phyloP scores from a whole-genome alignment of 163 green algal genomes.

The Botryococcus braunii region DNA sequence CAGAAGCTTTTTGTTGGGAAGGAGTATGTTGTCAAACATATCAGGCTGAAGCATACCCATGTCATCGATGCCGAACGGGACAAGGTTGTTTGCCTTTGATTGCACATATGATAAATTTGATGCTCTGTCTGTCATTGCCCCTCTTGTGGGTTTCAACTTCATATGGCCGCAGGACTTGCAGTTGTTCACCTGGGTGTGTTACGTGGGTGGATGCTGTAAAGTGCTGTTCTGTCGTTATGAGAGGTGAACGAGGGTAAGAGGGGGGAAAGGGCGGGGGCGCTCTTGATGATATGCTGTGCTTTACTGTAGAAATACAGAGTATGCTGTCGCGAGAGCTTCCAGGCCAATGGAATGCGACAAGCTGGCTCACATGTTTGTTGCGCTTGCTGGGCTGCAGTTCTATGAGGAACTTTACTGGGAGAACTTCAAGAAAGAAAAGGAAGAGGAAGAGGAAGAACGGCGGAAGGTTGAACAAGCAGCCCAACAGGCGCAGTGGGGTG shows the following conservation, averaged over 20 bases:
- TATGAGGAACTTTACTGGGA: conserved; percentile 37
- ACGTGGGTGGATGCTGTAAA: no score
- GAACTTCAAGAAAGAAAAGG: conserved; percentile 10
- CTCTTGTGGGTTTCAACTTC: no score
- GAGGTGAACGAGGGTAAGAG: no score
- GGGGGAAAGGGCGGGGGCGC: no score
- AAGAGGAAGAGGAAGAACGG: conserved; percentile 18
- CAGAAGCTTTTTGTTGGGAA: conserved; percentile 87
- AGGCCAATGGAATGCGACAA: conserved; percentile 10
- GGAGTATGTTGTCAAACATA: conserved; percentile 93
- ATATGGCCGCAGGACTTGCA: no score
- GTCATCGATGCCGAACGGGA: conserved; percentile 60
- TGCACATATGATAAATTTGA: not conserved
- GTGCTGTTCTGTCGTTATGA: no score
- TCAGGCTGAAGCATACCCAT: conserved; percentile 79
- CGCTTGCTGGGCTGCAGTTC: conserved; percentile 6
- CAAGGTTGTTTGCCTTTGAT: conserved; percentile 26
- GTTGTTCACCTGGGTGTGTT: no score
- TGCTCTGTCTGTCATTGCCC: not conserved
- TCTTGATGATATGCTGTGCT: no score
- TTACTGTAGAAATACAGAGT: not conserved
- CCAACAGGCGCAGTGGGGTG: conserved; percentile 16
- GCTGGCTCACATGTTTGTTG: no score
- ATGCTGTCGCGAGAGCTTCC: not conserved
- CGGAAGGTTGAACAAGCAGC: conserved; percentile 31